phyloP scores from a whole-genome alignment of 2,329 filamentous ascomycete species.

The Alternaria conjuncta region DNA sequence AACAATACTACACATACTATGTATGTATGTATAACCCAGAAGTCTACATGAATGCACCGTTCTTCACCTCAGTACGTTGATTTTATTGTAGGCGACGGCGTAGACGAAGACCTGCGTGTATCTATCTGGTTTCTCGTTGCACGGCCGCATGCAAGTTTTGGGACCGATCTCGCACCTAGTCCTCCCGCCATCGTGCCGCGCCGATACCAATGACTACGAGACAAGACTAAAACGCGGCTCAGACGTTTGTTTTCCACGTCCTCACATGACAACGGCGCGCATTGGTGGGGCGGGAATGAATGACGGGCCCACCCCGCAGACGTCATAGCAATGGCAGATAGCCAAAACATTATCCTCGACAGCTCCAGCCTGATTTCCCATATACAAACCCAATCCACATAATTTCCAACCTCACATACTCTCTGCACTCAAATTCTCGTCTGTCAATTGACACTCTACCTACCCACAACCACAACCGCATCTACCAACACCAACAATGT shows the following conservation, averaged over 20 bases:
- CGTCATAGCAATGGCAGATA: conserved; percentile 31
- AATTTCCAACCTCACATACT: not conserved
- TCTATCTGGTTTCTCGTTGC: not conserved
- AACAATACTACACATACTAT: not conserved
- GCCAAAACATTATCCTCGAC: conserved; percentile 1
- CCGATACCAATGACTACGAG: conserved; percentile 12
- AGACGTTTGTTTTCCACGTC: conserved; percentile 12
- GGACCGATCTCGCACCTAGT: not conserved
- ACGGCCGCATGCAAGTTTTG: not conserved
- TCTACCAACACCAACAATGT: conserved; percentile 34
- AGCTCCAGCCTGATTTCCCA: conserved; percentile 7
- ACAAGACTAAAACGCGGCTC: conserved; percentile 10
- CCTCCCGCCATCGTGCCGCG: not conserved
- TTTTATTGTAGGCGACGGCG: not conserved
- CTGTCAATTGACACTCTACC: not conserved
- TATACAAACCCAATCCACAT: not conserved
- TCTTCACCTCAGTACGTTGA: not conserved
- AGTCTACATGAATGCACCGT: not conserved
- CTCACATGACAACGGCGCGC: conserved; percentile 15
- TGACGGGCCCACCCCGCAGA: conserved; percentile 38
- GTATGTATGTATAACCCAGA: not conserved
- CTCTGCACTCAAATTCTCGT: not conserved
- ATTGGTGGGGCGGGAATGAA: conserved; percentile 26
- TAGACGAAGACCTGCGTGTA: not conserved
- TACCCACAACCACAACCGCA: not conserved